Percentiles rank a stretch among this genome's conserved stretches.
Evolutionary conservation across 2,329 filamentous ascomycete genomes (phyloP).

Genomic region (Fusarium luffae): DNA sequence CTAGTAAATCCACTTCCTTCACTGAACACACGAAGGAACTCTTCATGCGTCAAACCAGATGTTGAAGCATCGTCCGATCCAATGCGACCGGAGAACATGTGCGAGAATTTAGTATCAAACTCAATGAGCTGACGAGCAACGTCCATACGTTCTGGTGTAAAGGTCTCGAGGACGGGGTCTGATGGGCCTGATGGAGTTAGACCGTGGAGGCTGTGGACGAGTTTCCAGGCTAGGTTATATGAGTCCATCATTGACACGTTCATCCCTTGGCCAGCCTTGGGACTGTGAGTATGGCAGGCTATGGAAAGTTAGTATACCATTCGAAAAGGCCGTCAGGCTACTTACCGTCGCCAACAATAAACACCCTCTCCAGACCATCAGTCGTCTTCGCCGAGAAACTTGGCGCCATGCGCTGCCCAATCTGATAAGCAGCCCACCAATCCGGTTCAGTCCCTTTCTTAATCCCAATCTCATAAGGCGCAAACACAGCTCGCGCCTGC

Average conservation of each 20-base stretch:
- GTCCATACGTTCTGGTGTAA: slow-evolving; percentile 1
- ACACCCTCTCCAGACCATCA: slow-evolving; percentile 12
- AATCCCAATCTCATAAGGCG: slow-evolving; percentile 16
- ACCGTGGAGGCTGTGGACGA: slow-evolving; percentile 4
- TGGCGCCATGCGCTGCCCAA: slow-evolving; percentile 17
- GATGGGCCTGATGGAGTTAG: neutral
- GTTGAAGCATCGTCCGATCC: slow-evolving; percentile 7
- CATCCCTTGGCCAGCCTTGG: slow-evolving; percentile 22
- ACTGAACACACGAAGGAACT: slow-evolving; percentile 17
- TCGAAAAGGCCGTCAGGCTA: too few relatives aligned
- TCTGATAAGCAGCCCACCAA: slow-evolving; percentile 29
- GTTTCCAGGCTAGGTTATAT: slow-evolving; percentile 21
- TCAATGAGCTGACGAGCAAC: slow-evolving; percentile 16
- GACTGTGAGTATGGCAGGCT: slow-evolving; percentile 24
- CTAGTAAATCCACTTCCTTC: slow-evolving; percentile 15
- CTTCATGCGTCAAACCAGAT: slow-evolving; percentile 6
- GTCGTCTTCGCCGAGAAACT: neutral
- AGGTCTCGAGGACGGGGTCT: slow-evolving; percentile 4
- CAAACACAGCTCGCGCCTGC: slow-evolving; percentile 15
- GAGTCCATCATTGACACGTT: slow-evolving; percentile 29
- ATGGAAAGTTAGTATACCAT: fast-evolving
- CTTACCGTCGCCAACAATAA: slow-evolving; percentile 24
- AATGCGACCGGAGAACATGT: slow-evolving; percentile 23
- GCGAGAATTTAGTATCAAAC: slow-evolving; percentile 14
- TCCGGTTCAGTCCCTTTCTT: slow-evolving; percentile 17